These are phyloP conservation scores for Lachnellula suecica DNA, from an alignment of 2,329 filamentous ascomycete species.

Conservation along the genomic window DNA sequence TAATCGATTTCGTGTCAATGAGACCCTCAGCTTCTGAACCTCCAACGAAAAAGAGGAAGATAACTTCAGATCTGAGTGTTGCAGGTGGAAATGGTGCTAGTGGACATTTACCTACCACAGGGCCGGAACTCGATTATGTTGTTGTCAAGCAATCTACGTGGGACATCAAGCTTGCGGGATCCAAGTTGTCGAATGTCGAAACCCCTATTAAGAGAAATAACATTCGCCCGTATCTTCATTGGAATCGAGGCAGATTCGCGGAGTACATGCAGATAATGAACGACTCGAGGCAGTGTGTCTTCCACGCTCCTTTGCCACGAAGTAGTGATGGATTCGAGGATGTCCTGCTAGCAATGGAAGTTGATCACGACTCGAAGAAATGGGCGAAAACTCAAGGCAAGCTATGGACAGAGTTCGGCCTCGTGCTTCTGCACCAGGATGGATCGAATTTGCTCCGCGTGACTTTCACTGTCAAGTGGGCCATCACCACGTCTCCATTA, in stretches of 20 bases:
- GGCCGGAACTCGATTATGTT: slow-evolving; percentile 21
- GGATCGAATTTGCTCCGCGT: slow-evolving; percentile 23
- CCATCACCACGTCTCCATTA: slow-evolving; percentile 25
- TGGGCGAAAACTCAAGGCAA: slow-evolving; percentile 24
- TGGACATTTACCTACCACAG: neutral
- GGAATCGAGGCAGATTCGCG: slow-evolving; percentile 4
- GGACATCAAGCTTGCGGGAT: slow-evolving; percentile 22
- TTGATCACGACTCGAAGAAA: slow-evolving; percentile 22
- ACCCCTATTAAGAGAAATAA: slow-evolving; percentile 18
- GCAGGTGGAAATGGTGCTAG: neutral
- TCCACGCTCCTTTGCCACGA: slow-evolving; percentile 18
- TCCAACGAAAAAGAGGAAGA: slow-evolving; percentile 26
- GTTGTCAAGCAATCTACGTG: slow-evolving; percentile 24
- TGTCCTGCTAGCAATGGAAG: slow-evolving; percentile 22
- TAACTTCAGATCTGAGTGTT: neutral
- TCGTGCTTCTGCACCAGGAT: slow-evolving; percentile 20
- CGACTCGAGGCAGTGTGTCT: slow-evolving; percentile 14
- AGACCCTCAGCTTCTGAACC: slow-evolving; percentile 11
- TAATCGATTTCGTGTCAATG: slow-evolving; percentile 21
- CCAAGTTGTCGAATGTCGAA: slow-evolving; percentile 16
- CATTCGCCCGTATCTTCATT: slow-evolving; percentile 19
- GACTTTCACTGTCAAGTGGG: slow-evolving; percentile 31
- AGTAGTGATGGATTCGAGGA: slow-evolving; percentile 17
- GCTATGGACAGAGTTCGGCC: slow-evolving; percentile 28
- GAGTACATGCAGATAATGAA: slow-evolving; percentile 25